phyloP scores from a whole-genome alignment of 345 rosid genomes.

The Mercurialis annua region DNA sequence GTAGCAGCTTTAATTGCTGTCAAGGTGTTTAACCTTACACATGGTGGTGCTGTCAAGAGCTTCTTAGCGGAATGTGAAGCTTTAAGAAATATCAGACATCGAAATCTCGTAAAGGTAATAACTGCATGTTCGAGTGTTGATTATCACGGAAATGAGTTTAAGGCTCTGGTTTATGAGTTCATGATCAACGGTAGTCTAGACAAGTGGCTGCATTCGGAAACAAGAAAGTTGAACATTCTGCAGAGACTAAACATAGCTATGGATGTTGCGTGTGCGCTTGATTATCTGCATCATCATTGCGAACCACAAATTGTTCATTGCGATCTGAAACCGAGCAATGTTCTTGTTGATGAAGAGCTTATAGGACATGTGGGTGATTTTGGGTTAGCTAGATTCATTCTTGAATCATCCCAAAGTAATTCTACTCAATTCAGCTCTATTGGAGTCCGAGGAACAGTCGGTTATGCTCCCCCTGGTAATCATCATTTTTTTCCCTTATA shows the following conservation, averaged over 20 bases:
- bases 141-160: slow-evolving; percentile 20
- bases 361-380: neutral
- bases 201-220: neutral
- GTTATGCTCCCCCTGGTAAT: slow-evolving; percentile 1
- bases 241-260: slow-evolving; percentile 5
- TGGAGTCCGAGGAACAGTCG: slow-evolving; percentile 1
- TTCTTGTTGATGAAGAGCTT: slow-evolving; percentile 6
- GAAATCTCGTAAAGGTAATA: slow-evolving; percentile 27
- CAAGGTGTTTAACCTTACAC: slow-evolving; percentile 21
- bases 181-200: slow-evolving; percentile 19
- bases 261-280: slow-evolving; percentile 9
- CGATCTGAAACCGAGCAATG: slow-evolving; percentile 7
- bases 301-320: slow-evolving; percentile 4
- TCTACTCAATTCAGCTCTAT: neutral
- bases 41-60: slow-evolving; percentile 18
- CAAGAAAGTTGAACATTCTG: neutral
- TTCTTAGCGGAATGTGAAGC: slow-evolving; percentile 20
- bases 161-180: slow-evolving; percentile 24
- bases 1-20: slow-evolving; percentile 4
- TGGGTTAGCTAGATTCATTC: slow-evolving; percentile 6
- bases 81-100: slow-evolving; percentile 13
- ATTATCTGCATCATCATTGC: slow-evolving; percentile 1
- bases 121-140: slow-evolving; percentile 20
- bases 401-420: neutral
- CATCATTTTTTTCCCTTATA: neutral